Evolutionary conservation across 257 asterid genomes (phyloP).

Genomic region (Verbena officinalis): DNA sequence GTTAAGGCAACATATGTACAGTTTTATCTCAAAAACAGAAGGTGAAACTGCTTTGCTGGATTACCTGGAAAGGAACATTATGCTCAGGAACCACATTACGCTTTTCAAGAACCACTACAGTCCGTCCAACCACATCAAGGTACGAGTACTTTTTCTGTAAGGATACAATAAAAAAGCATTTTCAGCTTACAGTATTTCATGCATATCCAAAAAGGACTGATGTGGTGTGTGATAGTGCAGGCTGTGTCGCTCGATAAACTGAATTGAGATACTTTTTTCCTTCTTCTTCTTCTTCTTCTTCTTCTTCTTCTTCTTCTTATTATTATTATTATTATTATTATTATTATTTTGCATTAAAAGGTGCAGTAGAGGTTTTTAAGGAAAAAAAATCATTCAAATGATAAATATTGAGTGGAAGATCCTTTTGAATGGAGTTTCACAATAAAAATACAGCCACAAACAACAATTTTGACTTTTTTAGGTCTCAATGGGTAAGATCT

Average conservation of each 20-base stretch:
- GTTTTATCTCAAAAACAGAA: neutral
- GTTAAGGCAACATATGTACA: neutral
- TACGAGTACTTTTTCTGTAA: conserved; percentile 91
- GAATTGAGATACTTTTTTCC: neutral
- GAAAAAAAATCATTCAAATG: neutral
- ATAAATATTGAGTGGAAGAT: neutral
- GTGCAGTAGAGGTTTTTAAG: neutral
- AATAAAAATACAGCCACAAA: conserved; percentile 1
- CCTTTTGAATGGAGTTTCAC: conserved; percentile 8
- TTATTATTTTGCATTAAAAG: neutral
- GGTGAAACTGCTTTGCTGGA: conserved; percentile 1
- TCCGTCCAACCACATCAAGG: conserved; percentile 95
- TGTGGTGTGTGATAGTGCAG: conserved; percentile 10
- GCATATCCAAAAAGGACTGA: neutral
- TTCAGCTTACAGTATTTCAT: conserved; percentile 26
- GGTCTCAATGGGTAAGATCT: conserved; percentile 10
- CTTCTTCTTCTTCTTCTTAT: no score
- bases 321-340: no score
- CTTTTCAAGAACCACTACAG: conserved; percentile 91
- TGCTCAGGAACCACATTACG: conserved; percentile 94
- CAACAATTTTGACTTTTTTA: no score
- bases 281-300: no score
- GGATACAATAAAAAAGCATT: conserved; percentile 31
- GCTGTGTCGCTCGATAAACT: neutral
- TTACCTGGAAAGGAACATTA: conserved; percentile 92